phyloP scores from a whole-genome alignment of 2,329 filamentous ascomycete genomes.

The Fusarium armeniacum region DNA sequence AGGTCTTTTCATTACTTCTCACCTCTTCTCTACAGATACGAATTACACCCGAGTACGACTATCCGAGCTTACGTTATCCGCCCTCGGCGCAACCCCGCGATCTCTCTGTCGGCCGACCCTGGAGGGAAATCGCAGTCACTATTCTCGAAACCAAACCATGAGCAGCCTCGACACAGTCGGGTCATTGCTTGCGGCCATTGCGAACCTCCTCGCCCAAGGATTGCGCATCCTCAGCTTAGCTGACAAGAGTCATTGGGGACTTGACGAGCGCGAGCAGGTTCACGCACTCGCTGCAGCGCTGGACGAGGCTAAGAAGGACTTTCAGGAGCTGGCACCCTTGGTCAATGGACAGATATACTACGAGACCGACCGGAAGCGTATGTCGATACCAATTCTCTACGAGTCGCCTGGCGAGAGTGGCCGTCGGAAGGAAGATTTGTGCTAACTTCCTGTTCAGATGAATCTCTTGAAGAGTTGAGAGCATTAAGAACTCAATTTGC shows the following conservation, averaged over 20 bases:
- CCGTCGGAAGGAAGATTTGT: neutral
- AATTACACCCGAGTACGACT: conserved; percentile 15
- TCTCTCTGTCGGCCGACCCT: conserved; percentile 14
- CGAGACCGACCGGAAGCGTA: conserved; percentile 68
- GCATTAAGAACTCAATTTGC: conserved; percentile 61
- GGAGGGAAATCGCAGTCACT: conserved; percentile 29
- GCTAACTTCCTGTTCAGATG: conserved; percentile 56
- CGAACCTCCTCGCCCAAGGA: conserved; percentile 66
- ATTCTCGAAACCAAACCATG: conserved; percentile 50
- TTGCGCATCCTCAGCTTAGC: conserved; percentile 68
- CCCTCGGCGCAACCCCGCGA: conserved; percentile 35
- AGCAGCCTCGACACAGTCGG: conserved; percentile 67
- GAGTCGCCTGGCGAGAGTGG: neutral
- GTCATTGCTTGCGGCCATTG: conserved; percentile 70
- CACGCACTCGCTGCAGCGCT: conserved; percentile 68
- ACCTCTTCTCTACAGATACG: conserved; percentile 11
- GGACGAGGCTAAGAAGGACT: conserved; percentile 72
- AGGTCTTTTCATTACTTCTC: conserved; percentile 12
- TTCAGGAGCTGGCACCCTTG: conserved; percentile 68
- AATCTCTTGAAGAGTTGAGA: conserved; percentile 66
- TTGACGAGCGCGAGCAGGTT: conserved; percentile 71
- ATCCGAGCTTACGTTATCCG: conserved; percentile 28
- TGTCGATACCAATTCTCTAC: neutral
- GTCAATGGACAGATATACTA: conserved; percentile 71
- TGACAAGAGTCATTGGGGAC: conserved; percentile 71